Evolutionary conservation across 1,284 basidiomycete genomes (phyloP).

Genomic region (Trametes pubescens): DNA sequence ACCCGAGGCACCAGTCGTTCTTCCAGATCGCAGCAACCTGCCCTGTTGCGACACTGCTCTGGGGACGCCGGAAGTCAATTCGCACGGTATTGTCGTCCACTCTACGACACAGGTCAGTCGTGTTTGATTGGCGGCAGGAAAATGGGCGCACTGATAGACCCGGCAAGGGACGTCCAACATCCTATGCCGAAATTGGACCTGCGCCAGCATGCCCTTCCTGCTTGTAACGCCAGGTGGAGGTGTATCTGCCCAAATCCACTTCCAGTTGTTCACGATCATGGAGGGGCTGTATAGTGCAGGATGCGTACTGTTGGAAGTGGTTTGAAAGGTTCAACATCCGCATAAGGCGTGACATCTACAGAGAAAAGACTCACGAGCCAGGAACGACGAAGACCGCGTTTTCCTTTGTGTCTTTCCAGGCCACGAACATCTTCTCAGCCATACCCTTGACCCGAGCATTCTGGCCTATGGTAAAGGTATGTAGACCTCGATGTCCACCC

Average conservation of each 20-base stretch:
- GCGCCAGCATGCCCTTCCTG: conserved; percentile 54
- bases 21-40: conserved; percentile 84
- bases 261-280: conserved; percentile 61
- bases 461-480: conserved; percentile 92
- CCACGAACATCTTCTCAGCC: conserved; percentile 76
- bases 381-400: conserved; percentile 83
- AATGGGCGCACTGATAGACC: conserved; percentile 43
- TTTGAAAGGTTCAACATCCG: conserved; percentile 6
- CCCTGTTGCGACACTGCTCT: conserved; percentile 80
- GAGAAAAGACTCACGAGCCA: conserved; percentile 61
- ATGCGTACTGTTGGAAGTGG: conserved; percentile 73
- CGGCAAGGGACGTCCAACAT: conserved; percentile 66
- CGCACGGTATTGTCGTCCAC: conserved; percentile 39
- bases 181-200: conserved; percentile 77
- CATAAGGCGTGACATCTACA: conserved; percentile 3
- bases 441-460: conserved; percentile 73
- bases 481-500: conserved; percentile 80
- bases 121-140: not conserved
- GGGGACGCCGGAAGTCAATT: conserved; percentile 64
- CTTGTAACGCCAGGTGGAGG: conserved; percentile 57
- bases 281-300: conserved; percentile 63
- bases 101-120: conserved; percentile 7
- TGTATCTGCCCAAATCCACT: conserved; percentile 79
- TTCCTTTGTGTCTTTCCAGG: conserved; percentile 66
- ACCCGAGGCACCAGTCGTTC: conserved; percentile 84